A percentile compares a stretch with the other conserved stretches of the same genome.
Conservation (phyloP, 768 basidiomycete species). For the Agrocybe pediades region DNA sequence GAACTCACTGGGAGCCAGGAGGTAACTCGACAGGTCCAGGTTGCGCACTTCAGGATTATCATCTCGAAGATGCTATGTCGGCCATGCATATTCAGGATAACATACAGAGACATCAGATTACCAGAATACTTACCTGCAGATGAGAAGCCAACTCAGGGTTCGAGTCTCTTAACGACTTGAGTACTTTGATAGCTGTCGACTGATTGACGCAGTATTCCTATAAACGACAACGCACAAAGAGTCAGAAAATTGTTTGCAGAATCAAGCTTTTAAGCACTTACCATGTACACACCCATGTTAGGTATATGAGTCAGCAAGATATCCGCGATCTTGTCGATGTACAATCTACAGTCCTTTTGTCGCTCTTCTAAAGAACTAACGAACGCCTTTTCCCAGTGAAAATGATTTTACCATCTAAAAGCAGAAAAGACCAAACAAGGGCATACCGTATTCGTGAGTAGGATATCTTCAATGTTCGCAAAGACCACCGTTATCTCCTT, state of each 20-base stretch:
- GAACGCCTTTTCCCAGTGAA: conserved; percentile 57
- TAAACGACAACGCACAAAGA: not conserved
- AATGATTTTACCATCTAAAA: not conserved
- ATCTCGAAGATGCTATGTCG: conserved; percentile 78
- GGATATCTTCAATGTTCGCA: conserved; percentile 91
- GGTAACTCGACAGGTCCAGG: conserved; percentile 87
- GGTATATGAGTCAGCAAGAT: conserved; percentile 74
- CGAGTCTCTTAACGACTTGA: conserved; percentile 71
- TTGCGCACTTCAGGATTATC: conserved; percentile 71
- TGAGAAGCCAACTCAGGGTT: conserved; percentile 66
- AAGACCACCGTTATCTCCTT: conserved; percentile 86
- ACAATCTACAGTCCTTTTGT: conserved; percentile 89
- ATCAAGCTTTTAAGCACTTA: conserved; percentile 37
- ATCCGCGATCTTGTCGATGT: conserved; percentile 88
- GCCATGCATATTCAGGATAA: too few species aligned
- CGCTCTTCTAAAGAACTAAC: conserved; percentile 88
- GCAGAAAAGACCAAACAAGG: not conserved
- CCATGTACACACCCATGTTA: conserved; percentile 82
- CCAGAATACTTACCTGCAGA: conserved; percentile 54
- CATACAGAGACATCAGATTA: too few species aligned
- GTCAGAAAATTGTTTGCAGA: too few species aligned
- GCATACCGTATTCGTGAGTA: conserved; percentile 77
- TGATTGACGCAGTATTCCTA: conserved; percentile 94
- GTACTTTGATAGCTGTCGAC: conserved; percentile 68
- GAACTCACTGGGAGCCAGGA: conserved; percentile 90